Conservation (phyloP, 2,329 filamentous ascomycete species). For the Fusarium sp. region DNA sequence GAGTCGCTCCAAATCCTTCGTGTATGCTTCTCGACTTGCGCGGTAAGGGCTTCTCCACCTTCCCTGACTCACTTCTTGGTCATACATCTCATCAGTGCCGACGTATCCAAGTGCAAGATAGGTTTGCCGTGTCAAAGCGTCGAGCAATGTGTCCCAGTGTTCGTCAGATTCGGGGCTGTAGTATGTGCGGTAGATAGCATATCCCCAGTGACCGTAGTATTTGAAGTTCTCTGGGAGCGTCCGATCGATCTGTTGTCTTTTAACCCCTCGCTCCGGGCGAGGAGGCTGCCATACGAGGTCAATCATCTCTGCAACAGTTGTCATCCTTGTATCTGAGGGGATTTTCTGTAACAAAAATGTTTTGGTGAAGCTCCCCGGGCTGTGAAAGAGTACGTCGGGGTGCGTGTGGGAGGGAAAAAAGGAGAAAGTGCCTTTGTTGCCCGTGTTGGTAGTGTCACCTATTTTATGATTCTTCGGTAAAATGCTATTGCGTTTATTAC, state of each 20-base stretch:
- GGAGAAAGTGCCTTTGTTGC: background rate
- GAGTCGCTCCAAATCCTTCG: too few species aligned
- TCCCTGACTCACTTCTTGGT: background rate
- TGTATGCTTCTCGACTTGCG: too few species aligned
- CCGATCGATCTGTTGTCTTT: background rate
- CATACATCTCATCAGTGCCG: background rate
- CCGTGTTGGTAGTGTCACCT: background rate
- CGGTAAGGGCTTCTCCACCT: background rate
- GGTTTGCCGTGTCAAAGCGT: constrained; percentile 6
- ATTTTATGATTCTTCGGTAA: background rate
- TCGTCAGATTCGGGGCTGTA: constrained; percentile 9
- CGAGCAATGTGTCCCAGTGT: constrained; percentile 12
- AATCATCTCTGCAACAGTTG: constrained; percentile 6
- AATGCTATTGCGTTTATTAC: background rate
- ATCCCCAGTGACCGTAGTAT: constrained; percentile 24
- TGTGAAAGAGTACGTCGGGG: too few species aligned
- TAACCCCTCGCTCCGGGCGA: background rate
- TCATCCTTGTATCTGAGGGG: background rate
- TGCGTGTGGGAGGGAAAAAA: background rate
- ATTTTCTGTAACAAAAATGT: background rate
- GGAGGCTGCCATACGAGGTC: background rate
- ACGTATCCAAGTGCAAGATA: background rate
- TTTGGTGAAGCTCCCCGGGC: too few species aligned
- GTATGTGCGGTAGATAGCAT: constrained; percentile 14
- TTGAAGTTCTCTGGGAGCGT: constrained; percentile 12